These are phyloP conservation scores for Rhizopus sp. DNA, from an alignment of 371 early-diverging fungal species.

Conservation along the genomic window DNA sequence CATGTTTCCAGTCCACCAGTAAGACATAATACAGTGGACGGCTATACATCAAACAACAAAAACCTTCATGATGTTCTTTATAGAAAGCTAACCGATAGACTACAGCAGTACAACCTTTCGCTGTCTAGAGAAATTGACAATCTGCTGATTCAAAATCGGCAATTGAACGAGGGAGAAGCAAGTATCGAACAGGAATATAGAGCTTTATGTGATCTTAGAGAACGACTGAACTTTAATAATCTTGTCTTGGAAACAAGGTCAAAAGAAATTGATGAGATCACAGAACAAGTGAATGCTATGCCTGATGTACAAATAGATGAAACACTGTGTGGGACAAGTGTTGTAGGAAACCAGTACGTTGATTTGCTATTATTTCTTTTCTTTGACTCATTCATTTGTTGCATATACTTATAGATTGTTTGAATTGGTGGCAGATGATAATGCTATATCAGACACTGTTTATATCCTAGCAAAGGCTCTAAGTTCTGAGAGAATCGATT, in stretches of 20 bases:
- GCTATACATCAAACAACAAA: constrained; percentile 2
- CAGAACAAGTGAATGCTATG: constrained; percentile 53
- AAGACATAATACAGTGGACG: constrained; percentile 6
- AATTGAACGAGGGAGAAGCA: constrained; percentile 68
- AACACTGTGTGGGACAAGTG: constrained; percentile 65
- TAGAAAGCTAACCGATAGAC: constrained; percentile 39
- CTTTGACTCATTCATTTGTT: background rate
- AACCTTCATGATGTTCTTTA: constrained; percentile 39
- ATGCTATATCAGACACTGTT: constrained; percentile 89
- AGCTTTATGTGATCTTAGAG: constrained; percentile 50
- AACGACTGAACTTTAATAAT: constrained; percentile 61
- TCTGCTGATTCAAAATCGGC: constrained; percentile 52
- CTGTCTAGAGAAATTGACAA: constrained; percentile 60
- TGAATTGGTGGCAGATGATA: constrained; percentile 86
- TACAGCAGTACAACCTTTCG: constrained; percentile 47
- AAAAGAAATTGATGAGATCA: constrained; percentile 53
- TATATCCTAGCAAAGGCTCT: constrained; percentile 82
- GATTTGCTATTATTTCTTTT: background rate
- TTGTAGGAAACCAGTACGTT: constrained; percentile 79
- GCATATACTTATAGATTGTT: constrained; percentile 57
- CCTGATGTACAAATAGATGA: constrained; percentile 73
- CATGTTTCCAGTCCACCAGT: constrained; percentile 83
- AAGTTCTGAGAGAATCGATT: constrained; percentile 67
- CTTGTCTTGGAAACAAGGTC: constrained; percentile 59
- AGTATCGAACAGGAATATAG: constrained; percentile 60